These are phyloP conservation scores for Diplodia seriata DNA, from an alignment of 2,329 filamentous ascomycete species.

Conservation along the genomic window DNA sequence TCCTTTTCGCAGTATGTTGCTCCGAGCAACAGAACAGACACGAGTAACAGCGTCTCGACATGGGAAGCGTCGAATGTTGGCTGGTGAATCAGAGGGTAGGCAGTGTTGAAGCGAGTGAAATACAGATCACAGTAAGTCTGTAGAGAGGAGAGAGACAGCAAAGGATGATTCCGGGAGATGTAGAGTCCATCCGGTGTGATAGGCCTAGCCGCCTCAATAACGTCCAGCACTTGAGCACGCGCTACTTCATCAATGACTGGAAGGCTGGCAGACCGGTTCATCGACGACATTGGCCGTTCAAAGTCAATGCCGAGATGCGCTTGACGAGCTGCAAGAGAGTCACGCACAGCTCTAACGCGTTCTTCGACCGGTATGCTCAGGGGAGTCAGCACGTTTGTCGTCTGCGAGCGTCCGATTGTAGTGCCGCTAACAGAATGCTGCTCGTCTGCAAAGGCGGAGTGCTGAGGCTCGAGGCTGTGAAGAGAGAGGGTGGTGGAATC, in stretches of 20 bases:
- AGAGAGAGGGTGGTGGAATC: constrained; percentile 17
- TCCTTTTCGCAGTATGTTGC: constrained; percentile 67
- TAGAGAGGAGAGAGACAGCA: constrained; percentile 59
- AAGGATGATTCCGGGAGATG: constrained; percentile 58
- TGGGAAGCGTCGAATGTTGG: constrained; percentile 62
- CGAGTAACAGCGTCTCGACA: constrained; percentile 60
- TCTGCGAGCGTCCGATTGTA: neutral
- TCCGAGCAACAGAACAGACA: constrained; percentile 64
- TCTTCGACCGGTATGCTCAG: constrained; percentile 2
- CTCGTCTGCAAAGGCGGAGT: neutral
- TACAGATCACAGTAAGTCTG: constrained; percentile 66
- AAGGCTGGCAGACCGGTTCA: constrained; percentile 42
- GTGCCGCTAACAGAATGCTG: neutral
- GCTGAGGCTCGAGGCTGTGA: constrained; percentile 17
- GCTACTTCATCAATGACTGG: constrained; percentile 52
- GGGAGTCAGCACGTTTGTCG: neutral
- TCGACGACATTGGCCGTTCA: constrained; percentile 46
- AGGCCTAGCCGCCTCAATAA: constrained; percentile 60
- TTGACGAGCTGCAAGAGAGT: constrained; percentile 12
- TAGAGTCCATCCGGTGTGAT: constrained; percentile 56
- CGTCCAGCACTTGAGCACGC: constrained; percentile 54
- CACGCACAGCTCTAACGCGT: neutral
- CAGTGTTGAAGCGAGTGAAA: constrained; percentile 66
- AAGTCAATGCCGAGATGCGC: constrained; percentile 37
- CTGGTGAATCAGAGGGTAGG: constrained; percentile 66